Evolutionary conservation across 208 protist genomes (phyloP).

Genomic region (Vickermania ingenoplastis): DNA sequence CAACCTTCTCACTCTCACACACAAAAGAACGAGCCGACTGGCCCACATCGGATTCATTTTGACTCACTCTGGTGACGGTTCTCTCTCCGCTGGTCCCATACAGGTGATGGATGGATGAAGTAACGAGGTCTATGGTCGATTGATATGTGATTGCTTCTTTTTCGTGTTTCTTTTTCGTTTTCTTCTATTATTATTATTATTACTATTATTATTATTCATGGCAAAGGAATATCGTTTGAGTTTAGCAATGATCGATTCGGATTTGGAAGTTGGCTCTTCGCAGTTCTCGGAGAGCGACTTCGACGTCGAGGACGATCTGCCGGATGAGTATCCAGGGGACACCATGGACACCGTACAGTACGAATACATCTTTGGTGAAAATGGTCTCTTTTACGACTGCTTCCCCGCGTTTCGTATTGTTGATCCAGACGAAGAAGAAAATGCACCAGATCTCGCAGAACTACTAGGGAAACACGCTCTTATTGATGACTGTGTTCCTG

Average conservation of each 20-base stretch:
- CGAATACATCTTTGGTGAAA: neutral
- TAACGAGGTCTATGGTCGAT: too few relatives aligned
- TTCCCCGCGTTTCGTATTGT: neutral
- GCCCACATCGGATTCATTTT: too few relatives aligned
- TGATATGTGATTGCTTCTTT: slow-evolving; percentile 1
- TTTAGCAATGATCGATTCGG: neutral
- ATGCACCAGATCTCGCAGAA: too few relatives aligned
- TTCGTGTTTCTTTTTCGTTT: slow-evolving; percentile 13
- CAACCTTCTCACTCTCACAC: neutral
- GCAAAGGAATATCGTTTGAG: too few relatives aligned
- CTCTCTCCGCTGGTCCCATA: too few relatives aligned
- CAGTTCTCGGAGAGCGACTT: neutral
- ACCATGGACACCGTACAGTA: too few relatives aligned
- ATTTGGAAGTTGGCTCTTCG: neutral
- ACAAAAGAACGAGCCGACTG: neutral
- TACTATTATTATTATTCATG: slow-evolving; percentile 3
- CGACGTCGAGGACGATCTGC: neutral
- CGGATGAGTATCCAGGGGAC: too few relatives aligned
- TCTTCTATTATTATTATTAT: slow-evolving; percentile 2
- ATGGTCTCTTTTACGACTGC: neutral
- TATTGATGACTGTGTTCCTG: slow-evolving; percentile 19
- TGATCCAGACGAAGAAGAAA: neutral
- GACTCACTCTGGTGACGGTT: too few relatives aligned
- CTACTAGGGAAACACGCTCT: too few relatives aligned
- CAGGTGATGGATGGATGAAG: too few relatives aligned